A percentile compares a stretch with the other conserved stretches of the same genome.
phyloP scores from a whole-genome alignment of 2,329 filamentous ascomycete genomes.

The Lachnellula subtilissima region DNA sequence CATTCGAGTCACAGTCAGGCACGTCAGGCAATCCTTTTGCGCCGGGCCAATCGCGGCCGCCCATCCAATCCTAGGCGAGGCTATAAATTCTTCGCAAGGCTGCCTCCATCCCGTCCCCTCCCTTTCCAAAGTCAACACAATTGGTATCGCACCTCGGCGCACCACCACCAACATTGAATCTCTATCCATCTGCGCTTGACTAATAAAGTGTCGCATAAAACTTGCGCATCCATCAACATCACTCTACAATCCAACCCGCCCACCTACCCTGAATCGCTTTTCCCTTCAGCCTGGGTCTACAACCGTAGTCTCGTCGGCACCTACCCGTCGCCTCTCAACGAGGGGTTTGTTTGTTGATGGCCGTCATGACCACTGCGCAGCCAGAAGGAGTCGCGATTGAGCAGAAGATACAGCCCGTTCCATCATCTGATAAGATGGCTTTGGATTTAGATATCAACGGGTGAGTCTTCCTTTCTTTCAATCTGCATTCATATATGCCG shows the following conservation, averaged over 20 bases:
- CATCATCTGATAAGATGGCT: constrained; percentile 46
- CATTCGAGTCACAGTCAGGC: not conserved
- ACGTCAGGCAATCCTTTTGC: not conserved
- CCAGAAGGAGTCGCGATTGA: constrained; percentile 36
- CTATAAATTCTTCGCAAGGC: constrained; percentile 14
- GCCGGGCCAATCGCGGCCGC: constrained; percentile 4
- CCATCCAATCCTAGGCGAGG: constrained; percentile 7
- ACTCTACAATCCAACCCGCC: not conserved
- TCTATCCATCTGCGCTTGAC: not conserved
- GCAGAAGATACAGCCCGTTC: constrained; percentile 45
- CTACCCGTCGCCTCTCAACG: constrained; percentile 13
- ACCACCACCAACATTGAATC: not conserved
- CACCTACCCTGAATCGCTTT: not conserved
- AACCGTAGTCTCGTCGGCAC: not conserved
- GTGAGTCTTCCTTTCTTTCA: constrained; percentile 45
- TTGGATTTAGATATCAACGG: constrained; percentile 52
- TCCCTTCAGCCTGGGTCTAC: no score
- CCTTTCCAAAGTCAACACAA: constrained; percentile 1
- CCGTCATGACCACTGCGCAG: constrained; percentile 49
- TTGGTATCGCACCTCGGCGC: not conserved
- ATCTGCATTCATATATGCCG: constrained; percentile 10
- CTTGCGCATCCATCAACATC: constrained; percentile 2
- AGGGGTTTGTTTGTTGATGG: constrained; percentile 38
- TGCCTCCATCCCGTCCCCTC: not conserved
- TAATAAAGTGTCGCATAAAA: constrained; percentile 12